Evolutionary conservation across 805 yeast species (phyloP).

Genomic region (Maudiozyma turicensis): DNA sequence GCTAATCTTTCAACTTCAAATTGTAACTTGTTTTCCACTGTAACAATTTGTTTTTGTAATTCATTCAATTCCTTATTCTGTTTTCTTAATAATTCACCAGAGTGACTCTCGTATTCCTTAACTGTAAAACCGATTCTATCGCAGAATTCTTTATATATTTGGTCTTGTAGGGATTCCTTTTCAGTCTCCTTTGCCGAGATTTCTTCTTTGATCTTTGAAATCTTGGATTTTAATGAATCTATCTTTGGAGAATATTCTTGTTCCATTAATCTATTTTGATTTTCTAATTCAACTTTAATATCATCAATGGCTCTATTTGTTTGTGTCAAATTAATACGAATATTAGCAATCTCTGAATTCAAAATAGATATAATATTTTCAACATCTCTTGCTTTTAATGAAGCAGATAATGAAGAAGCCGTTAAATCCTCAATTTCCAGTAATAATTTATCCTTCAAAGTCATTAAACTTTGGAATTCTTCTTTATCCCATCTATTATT

Average conservation of each 20-base stretch:
- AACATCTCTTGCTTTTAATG: slow-evolving; percentile 45
- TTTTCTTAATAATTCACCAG: slow-evolving; percentile 47
- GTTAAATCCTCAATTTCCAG: slow-evolving; percentile 35
- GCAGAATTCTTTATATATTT: slow-evolving; percentile 48
- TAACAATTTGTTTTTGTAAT: slow-evolving; percentile 49
- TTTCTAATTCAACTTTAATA: slow-evolving; percentile 40
- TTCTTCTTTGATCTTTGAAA: slow-evolving; percentile 15
- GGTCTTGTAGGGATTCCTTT: slow-evolving; percentile 33
- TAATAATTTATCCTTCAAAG: slow-evolving; percentile 42
- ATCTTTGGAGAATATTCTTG: slow-evolving; percentile 25
- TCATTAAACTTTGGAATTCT: slow-evolving; percentile 46
- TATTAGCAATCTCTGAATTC: slow-evolving; percentile 36
- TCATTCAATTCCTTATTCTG: slow-evolving; percentile 54
- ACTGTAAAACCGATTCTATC: slow-evolving; percentile 44
- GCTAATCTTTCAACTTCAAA: slow-evolving; percentile 55
- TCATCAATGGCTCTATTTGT: slow-evolving; percentile 38
- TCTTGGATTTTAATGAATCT: slow-evolving; percentile 16
- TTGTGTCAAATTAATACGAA: slow-evolving; percentile 38
- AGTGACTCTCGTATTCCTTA: slow-evolving; percentile 59
- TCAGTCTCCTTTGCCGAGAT: slow-evolving; percentile 22
- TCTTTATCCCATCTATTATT: slow-evolving; percentile 63
- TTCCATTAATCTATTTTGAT: slow-evolving; percentile 32
- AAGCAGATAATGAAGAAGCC: slow-evolving; percentile 38
- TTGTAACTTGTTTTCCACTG: slow-evolving; percentile 47
- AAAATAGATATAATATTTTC: slow-evolving; percentile 44